Evolutionary conservation across 345 rosid genomes (phyloP).

Genomic region (Murraya koenigii): DNA sequence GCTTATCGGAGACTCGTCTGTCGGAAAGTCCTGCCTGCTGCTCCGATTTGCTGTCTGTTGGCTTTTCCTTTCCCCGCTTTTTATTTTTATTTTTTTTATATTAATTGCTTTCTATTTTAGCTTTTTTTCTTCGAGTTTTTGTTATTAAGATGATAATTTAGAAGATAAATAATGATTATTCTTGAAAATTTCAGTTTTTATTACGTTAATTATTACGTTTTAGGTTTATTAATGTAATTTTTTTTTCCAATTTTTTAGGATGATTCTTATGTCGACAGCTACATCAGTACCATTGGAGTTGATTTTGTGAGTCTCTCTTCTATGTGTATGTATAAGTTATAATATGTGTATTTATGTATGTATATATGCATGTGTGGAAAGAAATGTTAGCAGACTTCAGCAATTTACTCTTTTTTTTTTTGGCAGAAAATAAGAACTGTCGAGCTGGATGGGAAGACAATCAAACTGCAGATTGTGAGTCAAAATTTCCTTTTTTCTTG

Average conservation of each 20-base stretch:
- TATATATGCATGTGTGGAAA: not conserved
- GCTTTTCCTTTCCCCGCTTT: not conserved
- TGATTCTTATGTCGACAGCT: slow-evolving; percentile 83
- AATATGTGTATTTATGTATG: not conserved
- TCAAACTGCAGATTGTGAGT: slow-evolving; percentile 72
- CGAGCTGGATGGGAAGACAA: slow-evolving; percentile 79
- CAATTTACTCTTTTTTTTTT: not conserved
- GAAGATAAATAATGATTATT: not conserved
- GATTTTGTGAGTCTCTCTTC: slow-evolving; percentile 59
- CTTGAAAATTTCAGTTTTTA: not conserved
- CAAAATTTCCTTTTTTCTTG: not conserved
- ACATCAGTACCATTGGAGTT: slow-evolving; percentile 86
- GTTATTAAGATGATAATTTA: not conserved
- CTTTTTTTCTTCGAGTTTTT: not conserved
- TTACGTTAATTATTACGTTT: slow-evolving; percentile 1
- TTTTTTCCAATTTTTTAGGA: slow-evolving; percentile 40
- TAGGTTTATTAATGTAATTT: not conserved
- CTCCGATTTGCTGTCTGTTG: slow-evolving; percentile 72
- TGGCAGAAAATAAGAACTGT: slow-evolving; percentile 73
- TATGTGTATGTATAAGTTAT: not conserved
- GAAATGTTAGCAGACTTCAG: not conserved
- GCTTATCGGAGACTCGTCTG: slow-evolving; percentile 82
- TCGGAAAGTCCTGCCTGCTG: slow-evolving; percentile 77
- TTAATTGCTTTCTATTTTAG: not conserved
- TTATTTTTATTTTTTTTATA: not conserved